Evolutionary conservation across 208 protist species (phyloP).

Genomic region (Leishmania tarentolae): DNA sequence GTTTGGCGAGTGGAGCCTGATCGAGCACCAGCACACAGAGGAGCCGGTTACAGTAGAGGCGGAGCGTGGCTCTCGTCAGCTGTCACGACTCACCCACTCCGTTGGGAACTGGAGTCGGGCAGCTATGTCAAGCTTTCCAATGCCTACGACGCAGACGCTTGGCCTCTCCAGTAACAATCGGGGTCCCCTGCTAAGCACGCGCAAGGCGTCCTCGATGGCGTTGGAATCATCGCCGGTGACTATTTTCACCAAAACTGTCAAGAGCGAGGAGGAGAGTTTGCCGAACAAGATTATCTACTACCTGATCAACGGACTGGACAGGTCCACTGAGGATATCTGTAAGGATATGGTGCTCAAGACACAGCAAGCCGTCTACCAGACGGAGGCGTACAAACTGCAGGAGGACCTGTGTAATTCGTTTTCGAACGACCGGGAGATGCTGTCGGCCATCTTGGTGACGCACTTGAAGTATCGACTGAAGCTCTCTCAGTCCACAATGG

Average conservation of each 20-base stretch:
- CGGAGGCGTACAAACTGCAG: conserved; percentile 62
- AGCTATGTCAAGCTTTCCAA: conserved; percentile 24
- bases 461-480: conserved; percentile 39
- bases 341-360: conserved; percentile 45
- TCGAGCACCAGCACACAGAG: conserved; percentile 75
- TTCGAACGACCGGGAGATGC: conserved; percentile 45
- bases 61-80: conserved; percentile 28
- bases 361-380: conserved; percentile 51
- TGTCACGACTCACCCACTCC: conserved; percentile 25
- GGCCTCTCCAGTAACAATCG: conserved; percentile 37
- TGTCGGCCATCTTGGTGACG: conserved; percentile 46
- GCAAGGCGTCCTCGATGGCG: conserved; percentile 20
- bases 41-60: conserved; percentile 47
- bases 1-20: conserved; percentile 50
- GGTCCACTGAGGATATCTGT: conserved; percentile 43
- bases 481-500: conserved; percentile 18
- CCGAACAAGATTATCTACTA: conserved; percentile 70
- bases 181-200: conserved; percentile 20
- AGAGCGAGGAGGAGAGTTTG: conserved; percentile 46
- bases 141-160: conserved; percentile 28
- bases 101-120: conserved; percentile 35
- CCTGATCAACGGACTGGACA: conserved; percentile 53
- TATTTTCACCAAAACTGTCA: conserved; percentile 41
- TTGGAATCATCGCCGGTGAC: conserved; percentile 25
- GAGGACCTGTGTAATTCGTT: conserved; percentile 64